Evolutionary conservation across 2,329 filamentous ascomycete species (phyloP).

Genomic region (Chaetomiaceae sp.): DNA sequence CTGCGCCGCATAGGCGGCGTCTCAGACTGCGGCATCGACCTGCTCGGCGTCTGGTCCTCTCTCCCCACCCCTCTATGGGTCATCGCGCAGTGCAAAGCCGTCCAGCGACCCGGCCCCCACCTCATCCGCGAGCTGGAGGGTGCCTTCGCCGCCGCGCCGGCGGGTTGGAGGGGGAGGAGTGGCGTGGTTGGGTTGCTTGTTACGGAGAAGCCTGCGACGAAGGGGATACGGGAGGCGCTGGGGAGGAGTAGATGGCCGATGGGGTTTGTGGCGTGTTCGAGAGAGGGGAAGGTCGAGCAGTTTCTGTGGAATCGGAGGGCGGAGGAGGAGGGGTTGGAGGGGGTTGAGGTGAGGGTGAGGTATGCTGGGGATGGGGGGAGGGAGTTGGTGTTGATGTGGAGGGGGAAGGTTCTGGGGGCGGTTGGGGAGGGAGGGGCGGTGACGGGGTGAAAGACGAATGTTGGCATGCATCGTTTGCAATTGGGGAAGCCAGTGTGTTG

Average conservation of each 20-base stretch:
- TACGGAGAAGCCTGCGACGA: slow-evolving; percentile 65
- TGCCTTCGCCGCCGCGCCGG: slow-evolving; percentile 67
- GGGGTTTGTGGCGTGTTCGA: slow-evolving; percentile 62
- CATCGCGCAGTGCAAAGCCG: slow-evolving; percentile 66
- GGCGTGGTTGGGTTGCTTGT: slow-evolving; percentile 69
- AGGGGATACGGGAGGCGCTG: slow-evolving; percentile 71
- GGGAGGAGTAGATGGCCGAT: slow-evolving; percentile 64
- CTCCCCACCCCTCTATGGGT: slow-evolving; percentile 42
- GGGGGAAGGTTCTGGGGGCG: slow-evolving; percentile 39
- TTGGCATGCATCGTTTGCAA: not conserved
- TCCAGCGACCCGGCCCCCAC: slow-evolving; percentile 50
- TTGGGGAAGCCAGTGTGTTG: not conserved
- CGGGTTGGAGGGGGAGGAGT: slow-evolving; percentile 59
- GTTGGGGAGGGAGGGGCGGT: not conserved
- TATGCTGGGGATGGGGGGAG: slow-evolving; percentile 33
- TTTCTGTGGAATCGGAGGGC: slow-evolving; percentile 69
- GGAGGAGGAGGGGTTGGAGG: slow-evolving; percentile 58
- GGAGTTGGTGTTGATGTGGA: slow-evolving; percentile 48
- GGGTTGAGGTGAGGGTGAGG: slow-evolving; percentile 48
- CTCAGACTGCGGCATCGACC: slow-evolving; percentile 68
- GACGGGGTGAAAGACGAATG: not conserved
- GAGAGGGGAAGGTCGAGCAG: slow-evolving; percentile 57
- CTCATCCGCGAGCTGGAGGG: slow-evolving; percentile 75
- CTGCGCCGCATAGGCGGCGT: slow-evolving; percentile 62
- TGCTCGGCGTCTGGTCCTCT: slow-evolving; percentile 67